Percentiles rank a stretch among this genome's conserved stretches.
phyloP scores from a whole-genome alignment of 129 eudicot genomes.

The Oenanthe sinensis region DNA sequence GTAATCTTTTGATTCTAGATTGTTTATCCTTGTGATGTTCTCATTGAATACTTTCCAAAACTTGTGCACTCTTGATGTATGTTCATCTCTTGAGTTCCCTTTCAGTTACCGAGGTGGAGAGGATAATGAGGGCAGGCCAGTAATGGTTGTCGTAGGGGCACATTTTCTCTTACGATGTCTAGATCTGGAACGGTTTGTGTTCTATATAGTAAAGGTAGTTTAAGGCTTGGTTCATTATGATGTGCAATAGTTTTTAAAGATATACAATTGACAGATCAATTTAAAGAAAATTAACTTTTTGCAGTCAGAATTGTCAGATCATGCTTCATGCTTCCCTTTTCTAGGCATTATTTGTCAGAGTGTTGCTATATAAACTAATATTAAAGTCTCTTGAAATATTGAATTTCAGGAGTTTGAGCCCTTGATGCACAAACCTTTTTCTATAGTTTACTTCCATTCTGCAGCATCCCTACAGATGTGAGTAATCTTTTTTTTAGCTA shows the following conservation, averaged over 20 bases:
- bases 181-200: conserved; percentile 88
- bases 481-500: conserved; percentile 20
- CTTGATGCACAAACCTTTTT: conserved; percentile 78
- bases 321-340: neutral
- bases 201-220: conserved; percentile 72
- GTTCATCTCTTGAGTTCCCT: neutral
- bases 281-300: neutral
- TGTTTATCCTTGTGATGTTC: neutral
- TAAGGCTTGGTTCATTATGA: neutral
- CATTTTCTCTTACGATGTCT: conserved; percentile 96
- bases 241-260: neutral
- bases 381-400: conserved; percentile 10
- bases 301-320: neutral
- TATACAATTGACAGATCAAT: neutral
- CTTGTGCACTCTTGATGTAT: neutral
- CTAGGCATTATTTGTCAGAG: neutral
- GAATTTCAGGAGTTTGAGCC: conserved; percentile 94
- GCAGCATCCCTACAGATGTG: conserved; percentile 92
- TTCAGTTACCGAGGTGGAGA: conserved; percentile 93
- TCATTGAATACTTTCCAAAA: neutral
- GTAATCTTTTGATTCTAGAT: neutral
- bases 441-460: conserved; percentile 85
- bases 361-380: conserved; percentile 3
- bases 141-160: conserved; percentile 98
- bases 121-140: conserved; percentile 92